Conservation (phyloP, 495 filamentous ascomycete species). For the Achaetomiella virescens region DNA sequence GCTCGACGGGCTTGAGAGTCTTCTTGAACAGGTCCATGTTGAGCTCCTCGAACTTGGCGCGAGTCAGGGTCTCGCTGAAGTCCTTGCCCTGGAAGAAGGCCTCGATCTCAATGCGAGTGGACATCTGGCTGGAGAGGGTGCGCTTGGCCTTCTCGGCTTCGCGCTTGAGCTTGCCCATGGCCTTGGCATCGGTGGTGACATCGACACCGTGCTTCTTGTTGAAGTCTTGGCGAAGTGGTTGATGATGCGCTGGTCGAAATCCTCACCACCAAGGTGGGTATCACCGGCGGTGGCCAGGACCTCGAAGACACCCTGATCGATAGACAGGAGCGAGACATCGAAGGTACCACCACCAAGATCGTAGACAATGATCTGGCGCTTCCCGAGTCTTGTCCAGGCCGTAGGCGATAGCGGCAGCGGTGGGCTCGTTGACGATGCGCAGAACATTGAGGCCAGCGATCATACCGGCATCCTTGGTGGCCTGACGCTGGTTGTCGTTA, state of each 20-base stretch:
- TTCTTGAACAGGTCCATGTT: slow-evolving; percentile 98
- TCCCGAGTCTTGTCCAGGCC: slow-evolving; percentile 82
- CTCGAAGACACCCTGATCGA: slow-evolving; percentile 97
- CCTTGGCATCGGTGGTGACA: slow-evolving; percentile 91
- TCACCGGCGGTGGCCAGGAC: slow-evolving; percentile 98
- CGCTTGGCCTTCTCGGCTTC: slow-evolving; percentile 99
- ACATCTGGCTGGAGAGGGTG: slow-evolving; percentile 97
- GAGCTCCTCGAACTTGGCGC: slow-evolving; percentile 98
- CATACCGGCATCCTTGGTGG: slow-evolving; percentile 93
- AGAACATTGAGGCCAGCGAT: slow-evolving; percentile 96
- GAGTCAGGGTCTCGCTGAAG: slow-evolving; percentile 96
- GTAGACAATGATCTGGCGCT: slow-evolving; percentile 91
- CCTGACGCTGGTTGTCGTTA: slow-evolving; percentile 98
- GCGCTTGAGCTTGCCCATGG: slow-evolving; percentile 99
- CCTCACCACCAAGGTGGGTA: slow-evolving; percentile 98
- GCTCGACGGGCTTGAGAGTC: slow-evolving; percentile 98
- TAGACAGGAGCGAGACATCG: slow-evolving; percentile 97
- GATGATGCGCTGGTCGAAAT: slow-evolving; percentile 98
- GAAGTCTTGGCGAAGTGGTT: slow-evolving; percentile 97
- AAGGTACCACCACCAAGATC: slow-evolving; percentile 99
- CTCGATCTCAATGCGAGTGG: slow-evolving; percentile 96
- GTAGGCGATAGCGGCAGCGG: slow-evolving; percentile 81
- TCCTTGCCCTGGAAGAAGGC: slow-evolving; percentile 95
- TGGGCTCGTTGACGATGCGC: slow-evolving; percentile 94
- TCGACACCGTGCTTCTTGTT: slow-evolving; percentile 97